phyloP scores from a whole-genome alignment of 2,329 filamentous ascomycete genomes.

The Penicillium nordicum region DNA sequence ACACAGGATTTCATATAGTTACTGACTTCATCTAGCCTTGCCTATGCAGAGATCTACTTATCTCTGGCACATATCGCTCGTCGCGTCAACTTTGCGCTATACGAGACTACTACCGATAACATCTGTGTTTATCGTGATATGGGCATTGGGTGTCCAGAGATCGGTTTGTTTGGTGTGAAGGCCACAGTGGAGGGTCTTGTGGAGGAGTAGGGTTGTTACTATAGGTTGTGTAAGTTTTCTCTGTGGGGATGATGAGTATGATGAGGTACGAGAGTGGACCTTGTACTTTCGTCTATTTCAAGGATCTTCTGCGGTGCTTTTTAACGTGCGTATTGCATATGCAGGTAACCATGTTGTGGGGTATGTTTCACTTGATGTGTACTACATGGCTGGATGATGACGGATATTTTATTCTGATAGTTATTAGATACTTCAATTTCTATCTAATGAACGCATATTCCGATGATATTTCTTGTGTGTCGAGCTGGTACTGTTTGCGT shows the following conservation, averaged over 20 bases:
- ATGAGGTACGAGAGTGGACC: background rate
- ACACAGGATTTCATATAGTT: background rate
- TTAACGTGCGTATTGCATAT: background rate
- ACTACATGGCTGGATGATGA: background rate
- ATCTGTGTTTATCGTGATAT: conserved; percentile 20
- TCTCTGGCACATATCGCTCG: conserved; percentile 21
- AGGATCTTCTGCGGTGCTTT: background rate
- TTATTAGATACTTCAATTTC: background rate
- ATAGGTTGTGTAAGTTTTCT: background rate
- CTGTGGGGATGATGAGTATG: background rate
- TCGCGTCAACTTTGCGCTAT: conserved; percentile 15
- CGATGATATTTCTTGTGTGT: background rate
- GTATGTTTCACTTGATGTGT: background rate
- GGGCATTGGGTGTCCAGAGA: conserved; percentile 15
- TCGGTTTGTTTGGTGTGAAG: conserved; percentile 14
- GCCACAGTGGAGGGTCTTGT: conserved; percentile 16
- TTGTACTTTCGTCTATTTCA: background rate
- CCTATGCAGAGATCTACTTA: conserved; percentile 23
- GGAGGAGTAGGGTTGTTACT: conserved; percentile 9
- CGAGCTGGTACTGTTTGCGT: background rate
- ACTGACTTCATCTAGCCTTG: conserved; percentile 13
- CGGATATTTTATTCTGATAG: background rate
- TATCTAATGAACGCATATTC: background rate
- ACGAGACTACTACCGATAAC: conserved; percentile 18
- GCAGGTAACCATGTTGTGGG: background rate